Percentiles rank a stretch among this genome's conserved stretches.
These are phyloP conservation scores for Solanum etuberosum DNA, from an alignment of 257 asterid genomes.

Conservation along the genomic window DNA sequence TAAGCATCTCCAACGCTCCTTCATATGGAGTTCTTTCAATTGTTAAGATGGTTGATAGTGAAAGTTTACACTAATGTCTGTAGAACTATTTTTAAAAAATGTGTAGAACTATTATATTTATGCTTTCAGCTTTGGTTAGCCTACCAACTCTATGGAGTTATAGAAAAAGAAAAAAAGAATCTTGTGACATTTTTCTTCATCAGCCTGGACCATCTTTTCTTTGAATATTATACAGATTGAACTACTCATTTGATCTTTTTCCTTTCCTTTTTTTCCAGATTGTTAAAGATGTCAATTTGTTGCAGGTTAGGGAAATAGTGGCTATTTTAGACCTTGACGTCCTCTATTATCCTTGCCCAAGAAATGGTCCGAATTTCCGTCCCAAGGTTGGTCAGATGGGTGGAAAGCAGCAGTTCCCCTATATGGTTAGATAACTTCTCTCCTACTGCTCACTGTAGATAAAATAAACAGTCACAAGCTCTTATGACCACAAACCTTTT, in stretches of 20 bases:
- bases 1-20: neutral
- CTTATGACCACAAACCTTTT: neutral
- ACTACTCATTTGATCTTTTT: neutral
- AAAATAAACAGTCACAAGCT: neutral
- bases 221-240: neutral
- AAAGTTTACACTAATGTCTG: neutral
- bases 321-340: conserved; percentile 81
- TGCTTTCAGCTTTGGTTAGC: neutral
- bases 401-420: conserved; percentile 77
- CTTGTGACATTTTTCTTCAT: neutral
- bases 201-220: neutral
- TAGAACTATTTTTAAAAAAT: neutral
- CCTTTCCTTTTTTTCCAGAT: neutral
- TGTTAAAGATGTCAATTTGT: neutral
- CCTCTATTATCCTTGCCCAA: conserved; percentile 86
- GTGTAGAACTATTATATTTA: neutral
- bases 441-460: neutral
- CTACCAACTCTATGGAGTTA: neutral
- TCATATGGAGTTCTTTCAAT: neutral
- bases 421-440: conserved; percentile 46
- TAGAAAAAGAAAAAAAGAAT: neutral
- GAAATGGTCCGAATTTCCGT: conserved; percentile 83
- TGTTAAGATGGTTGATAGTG: neutral
- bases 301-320: conserved; percentile 88
- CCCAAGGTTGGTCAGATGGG: conserved; percentile 76